Evolutionary conservation across 1,139 yeast species (phyloP), one percentile per base, ranked within the genome.

Genomic region (Kodamaea arcana): DNA sequence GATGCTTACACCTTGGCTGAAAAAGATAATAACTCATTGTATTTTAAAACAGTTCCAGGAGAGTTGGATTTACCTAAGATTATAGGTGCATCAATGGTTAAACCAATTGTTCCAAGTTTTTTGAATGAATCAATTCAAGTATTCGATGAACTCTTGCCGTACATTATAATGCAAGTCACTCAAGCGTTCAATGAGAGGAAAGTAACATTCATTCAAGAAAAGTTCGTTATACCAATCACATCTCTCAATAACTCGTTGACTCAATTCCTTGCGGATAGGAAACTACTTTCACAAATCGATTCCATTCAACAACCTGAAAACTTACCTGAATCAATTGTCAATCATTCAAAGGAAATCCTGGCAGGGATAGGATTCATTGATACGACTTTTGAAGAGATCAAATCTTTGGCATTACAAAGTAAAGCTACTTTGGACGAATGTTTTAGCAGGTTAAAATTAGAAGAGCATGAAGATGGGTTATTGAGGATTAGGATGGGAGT

Each of bases 1-100:
- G 66, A 65, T 1, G 64, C 71, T 2, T 54, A 81, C n/a, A 58
- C 63, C 12, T 62, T 72, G 1, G 78, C 90, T 0, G 88, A 83
- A 45, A 73, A 79, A 47, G 96, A 88, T 45, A 88, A 88, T 51
- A 92, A 86, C 50, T 65, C 87, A 48, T 79, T 88, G 4, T 86
- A 86, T 55, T 58, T 84, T 30, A 80, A 83, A 43, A 58, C 66
- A 1, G 79, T 87, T 0, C 94, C 95, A 0, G 50, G 51, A 0
- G 55, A 52, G 3, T 44, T 56, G 0, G 65, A 68, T 2, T 49
- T 80, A 4, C 63, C 77, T 1, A 52, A 63, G 0, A 61, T 81
- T 4, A 53, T 61, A 1, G 71, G 75, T 1, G 80, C 77, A 0
- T 55, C 72, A 6, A 75, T 83, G 69, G 86, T 82, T 1, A 75